Base-by-base conservation (phyloP, 805 yeast species). In the Spathaspora sp. region DNA sequence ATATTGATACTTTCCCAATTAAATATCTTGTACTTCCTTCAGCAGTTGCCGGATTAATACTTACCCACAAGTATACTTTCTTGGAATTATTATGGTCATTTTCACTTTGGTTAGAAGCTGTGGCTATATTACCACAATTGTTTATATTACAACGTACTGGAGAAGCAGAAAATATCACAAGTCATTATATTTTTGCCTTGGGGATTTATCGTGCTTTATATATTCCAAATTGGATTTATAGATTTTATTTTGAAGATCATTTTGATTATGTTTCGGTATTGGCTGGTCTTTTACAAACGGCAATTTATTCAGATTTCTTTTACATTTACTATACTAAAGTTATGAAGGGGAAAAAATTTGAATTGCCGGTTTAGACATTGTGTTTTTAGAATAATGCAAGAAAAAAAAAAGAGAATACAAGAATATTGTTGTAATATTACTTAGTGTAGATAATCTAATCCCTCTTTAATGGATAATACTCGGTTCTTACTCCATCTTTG, bases 151-250 rank as follows among this genome's bases (percentile, higher is more conserved):
- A 92, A 64, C 85, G 87, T 57, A 83, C 93, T 1, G 97, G 97
- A 16, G 87, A 87, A 60, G 92, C 97, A 3, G 87, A 88, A 66
- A 80, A 88, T 55, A 77, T 94, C 63, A 94, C 98, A 2, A 80
- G 86, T 48, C 97, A 94, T 68, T 94, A 94, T 68, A 89, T 94
- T 55, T 92, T 93, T 68, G 96, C 97, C 1, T 75, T 94, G 64
- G 99, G 99, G 14, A 59, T 87, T 2, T 94, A 94, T 76, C 79
- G 99, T 59, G 87, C 93, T 0, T 75, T 94, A 48, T 94, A 94
- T 67, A 82, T 94, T 59, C 96, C 96, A 57, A 94, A 93, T 70
- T 94, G 99, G 99, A 66, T 91, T 58, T 94, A 91, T 79, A 82
- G 97, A 67, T 89, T 85, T 72, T 72, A 72, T 54, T 68, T 78